Percentiles rank a stretch among this genome's conserved stretches.
Evolutionary conservation across 2,329 filamentous ascomycete species (phyloP).

Genomic region (Aaosphaeria arxii): DNA sequence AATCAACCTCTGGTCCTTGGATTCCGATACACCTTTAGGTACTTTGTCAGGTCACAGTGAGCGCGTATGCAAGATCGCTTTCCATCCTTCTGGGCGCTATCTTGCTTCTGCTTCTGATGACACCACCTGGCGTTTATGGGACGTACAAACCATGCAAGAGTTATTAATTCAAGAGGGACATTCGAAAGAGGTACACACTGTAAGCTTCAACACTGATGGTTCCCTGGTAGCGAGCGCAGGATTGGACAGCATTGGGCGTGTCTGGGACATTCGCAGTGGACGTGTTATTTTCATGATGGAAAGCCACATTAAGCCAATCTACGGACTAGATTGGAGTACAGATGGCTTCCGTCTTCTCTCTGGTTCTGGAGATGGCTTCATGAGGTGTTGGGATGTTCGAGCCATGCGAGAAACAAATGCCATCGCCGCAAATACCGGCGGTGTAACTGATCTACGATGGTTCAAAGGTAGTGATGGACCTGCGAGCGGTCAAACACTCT

Average conservation of each 20-base stretch:
- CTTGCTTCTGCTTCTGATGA: constrained; percentile 93
- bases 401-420: constrained; percentile 81
- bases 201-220: constrained; percentile 88
- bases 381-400: constrained; percentile 96
- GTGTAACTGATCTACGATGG: constrained; percentile 91
- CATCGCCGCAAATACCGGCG: constrained; percentile 85
- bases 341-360: constrained; percentile 93
- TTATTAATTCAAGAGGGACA: constrained; percentile 90
- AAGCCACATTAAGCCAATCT: constrained; percentile 89
- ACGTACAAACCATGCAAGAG: constrained; percentile 80
- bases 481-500: constrained; percentile 58
- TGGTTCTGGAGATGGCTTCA: constrained; percentile 88
- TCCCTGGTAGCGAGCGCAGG: constrained; percentile 90
- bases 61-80: constrained; percentile 87
- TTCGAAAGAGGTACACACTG: constrained; percentile 85
- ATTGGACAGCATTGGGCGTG: constrained; percentile 86
- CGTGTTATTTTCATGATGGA: constrained; percentile 95
- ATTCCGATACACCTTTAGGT: constrained; percentile 77
- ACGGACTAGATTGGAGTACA: constrained; percentile 85
- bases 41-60: constrained; percentile 81
- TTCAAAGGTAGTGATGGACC: constrained; percentile 83
- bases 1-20: constrained; percentile 86
- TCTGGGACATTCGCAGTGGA: constrained; percentile 93
- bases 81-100: constrained; percentile 88
- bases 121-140: constrained; percentile 96